Percentiles rank a stretch among this genome's conserved stretches.
These are phyloP conservation scores for Globisporangium carolinianum DNA, from an alignment of 352 stramenopile genomes.

Conservation along the genomic window DNA sequence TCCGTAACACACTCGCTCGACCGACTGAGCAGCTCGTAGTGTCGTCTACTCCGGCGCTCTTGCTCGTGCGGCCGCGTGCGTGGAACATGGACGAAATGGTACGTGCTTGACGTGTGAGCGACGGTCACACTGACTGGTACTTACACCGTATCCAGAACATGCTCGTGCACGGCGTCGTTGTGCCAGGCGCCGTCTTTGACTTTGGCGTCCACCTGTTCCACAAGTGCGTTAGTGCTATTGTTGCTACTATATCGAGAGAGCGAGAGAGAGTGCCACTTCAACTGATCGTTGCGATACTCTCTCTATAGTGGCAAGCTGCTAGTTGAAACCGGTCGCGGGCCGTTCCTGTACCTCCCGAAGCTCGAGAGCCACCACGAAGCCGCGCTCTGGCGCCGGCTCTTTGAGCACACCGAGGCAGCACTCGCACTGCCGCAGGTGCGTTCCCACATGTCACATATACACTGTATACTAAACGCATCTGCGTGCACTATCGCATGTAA, in stretches of 20 bases:
- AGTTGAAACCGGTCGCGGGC: conserved; percentile 60
- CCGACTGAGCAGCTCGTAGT: too few species aligned
- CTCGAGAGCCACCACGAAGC: conserved; percentile 92
- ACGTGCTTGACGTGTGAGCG: neutral
- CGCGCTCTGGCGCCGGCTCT: conserved; percentile 93
- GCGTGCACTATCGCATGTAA: too few species aligned
- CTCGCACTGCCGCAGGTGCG: conserved; percentile 77
- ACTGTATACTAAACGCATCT: too few species aligned
- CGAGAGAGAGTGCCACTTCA: too few species aligned
- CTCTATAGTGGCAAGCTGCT: conserved; percentile 61
- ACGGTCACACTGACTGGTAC: neutral
- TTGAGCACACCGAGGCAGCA: conserved; percentile 85
- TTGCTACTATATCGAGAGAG: too few species aligned
- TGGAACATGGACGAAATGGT: conserved; percentile 95
- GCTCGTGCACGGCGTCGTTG: conserved; percentile 81
- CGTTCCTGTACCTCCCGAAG: conserved; percentile 95
- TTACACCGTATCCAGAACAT: conserved; percentile 51
- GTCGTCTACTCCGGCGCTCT: conserved; percentile 45
- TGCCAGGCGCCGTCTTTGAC: conserved; percentile 91
- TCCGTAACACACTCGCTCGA: conserved; percentile 26
- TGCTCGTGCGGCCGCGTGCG: conserved; percentile 90
- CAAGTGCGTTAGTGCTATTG: conserved; percentile 49
- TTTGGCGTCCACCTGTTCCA: conserved; percentile 95
- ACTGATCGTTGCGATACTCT: neutral
- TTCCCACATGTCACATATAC: neutral